Evolutionary conservation across 2,329 filamentous ascomycete species (phyloP).

Genomic region (Aspergillus hiratsukae): DNA sequence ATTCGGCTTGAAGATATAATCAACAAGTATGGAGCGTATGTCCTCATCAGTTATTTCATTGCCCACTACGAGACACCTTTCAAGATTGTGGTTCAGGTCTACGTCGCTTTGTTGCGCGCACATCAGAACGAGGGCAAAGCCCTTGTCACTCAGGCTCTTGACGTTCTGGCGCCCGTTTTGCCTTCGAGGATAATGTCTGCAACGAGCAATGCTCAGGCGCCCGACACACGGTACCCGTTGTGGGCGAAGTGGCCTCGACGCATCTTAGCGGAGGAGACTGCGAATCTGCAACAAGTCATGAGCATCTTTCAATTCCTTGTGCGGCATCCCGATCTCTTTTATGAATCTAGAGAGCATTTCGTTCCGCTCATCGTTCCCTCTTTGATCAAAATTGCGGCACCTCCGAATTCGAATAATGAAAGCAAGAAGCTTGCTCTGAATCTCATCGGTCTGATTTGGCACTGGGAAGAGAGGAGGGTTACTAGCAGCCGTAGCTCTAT

Average conservation of each 20-base stretch:
- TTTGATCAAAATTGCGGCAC: slow-evolving; percentile 77
- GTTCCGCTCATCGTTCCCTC: slow-evolving; percentile 83
- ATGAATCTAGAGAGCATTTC: slow-evolving; percentile 89
- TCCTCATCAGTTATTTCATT: slow-evolving; percentile 96
- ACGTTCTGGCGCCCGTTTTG: slow-evolving; percentile 90
- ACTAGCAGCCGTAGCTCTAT: slow-evolving; percentile 44
- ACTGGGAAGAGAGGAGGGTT: slow-evolving; percentile 83
- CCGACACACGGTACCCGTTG: slow-evolving; percentile 68
- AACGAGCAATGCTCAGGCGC: slow-evolving; percentile 49
- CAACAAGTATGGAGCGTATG: slow-evolving; percentile 97
- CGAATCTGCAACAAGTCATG: slow-evolving; percentile 92
- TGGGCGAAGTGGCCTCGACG: slow-evolving; percentile 90
- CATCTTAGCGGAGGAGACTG: slow-evolving; percentile 88
- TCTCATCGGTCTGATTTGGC: slow-evolving; percentile 84
- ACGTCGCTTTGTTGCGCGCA: slow-evolving; percentile 82
- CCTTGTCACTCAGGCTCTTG: slow-evolving; percentile 87
- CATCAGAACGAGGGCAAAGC: slow-evolving; percentile 93
- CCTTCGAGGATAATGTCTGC: slow-evolving; percentile 66
- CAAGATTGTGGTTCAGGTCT: slow-evolving; percentile 95
- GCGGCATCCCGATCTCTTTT: slow-evolving; percentile 87
- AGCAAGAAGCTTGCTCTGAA: slow-evolving; percentile 87
- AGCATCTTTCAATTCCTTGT: slow-evolving; percentile 98
- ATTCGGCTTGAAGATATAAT: slow-evolving; percentile 98
- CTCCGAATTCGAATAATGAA: slow-evolving; percentile 78
- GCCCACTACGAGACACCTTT: slow-evolving; percentile 92